Evolutionary conservation across 176 grass and related monocot genomes (phyloP), one percentile per base, ranked within the genome.

Genomic region (Saccharum spontaneum): DNA sequence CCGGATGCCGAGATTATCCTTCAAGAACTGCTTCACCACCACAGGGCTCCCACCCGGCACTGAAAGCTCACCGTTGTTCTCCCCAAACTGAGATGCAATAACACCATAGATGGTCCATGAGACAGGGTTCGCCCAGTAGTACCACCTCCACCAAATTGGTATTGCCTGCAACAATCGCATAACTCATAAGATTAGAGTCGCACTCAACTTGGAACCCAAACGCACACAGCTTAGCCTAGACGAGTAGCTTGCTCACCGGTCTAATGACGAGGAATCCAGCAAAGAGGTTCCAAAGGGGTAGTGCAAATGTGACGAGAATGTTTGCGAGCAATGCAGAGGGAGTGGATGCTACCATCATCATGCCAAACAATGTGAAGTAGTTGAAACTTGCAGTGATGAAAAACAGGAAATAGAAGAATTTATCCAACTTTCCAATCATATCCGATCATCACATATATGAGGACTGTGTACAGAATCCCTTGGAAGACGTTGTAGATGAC

Each of bases 111-210:
- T 94, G 18, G 90, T 91, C 92, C 92, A 97, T 1, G 95, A 76
- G 18, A 97, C 82, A 7, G 95, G 95, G 45, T 46, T 46, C 12
- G 12, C 45, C 45, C 45, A 46, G 45, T 46, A 46, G 45, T 46
- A 46, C 45, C 95, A 97, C 73, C 95, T 94, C 95, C 95, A 97
- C 95, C 95, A 97, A 61, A 91, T 60, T 1, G 95, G 95, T 55
- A 97, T 88, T 2, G 10, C 23, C 95, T 97, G 40, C 60, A 87
- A 62, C 28, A 83, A 2, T 9, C 7, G 1, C 14, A 41, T 7
- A 30, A 1, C 13, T 48, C 45, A 45, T 31, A 34, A 43, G 9
- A 17, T 26, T 16, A 64, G 22, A 26, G 37, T 15, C n/a, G 39
- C 52, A 14, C 5, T 77, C 34, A 40, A 61, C 23, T 26, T 37